Conservation (phyloP, 2,329 filamentous ascomycete species). For the Cladosporium cucumerinum region DNA sequence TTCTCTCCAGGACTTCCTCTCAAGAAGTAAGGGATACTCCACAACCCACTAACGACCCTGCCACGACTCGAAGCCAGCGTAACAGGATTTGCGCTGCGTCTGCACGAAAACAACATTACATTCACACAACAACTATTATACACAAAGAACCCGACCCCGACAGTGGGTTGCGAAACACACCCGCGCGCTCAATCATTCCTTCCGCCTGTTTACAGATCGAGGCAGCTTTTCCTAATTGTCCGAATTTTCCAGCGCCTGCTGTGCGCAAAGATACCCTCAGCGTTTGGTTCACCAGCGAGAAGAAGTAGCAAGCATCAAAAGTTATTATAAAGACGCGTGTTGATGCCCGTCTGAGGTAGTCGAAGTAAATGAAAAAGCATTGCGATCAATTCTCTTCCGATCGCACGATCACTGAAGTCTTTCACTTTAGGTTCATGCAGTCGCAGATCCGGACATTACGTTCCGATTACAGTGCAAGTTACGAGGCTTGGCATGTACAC, state of each 20-base stretch:
- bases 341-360: background rate
- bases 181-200: background rate
- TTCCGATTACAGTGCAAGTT: background rate
- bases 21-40: background rate
- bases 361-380: background rate
- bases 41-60: slow-evolving; percentile 9
- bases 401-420: background rate
- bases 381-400: background rate
- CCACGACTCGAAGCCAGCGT: slow-evolving; percentile 11
- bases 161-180: background rate
- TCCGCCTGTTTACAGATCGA: background rate
- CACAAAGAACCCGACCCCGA: background rate
- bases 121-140: background rate
- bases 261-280: slow-evolving; percentile 11
- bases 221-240: slow-evolving; percentile 5
- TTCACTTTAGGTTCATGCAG: background rate
- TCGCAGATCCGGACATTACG: background rate
- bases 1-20: slow-evolving; percentile 8
- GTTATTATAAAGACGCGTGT: background rate
- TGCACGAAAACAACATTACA: slow-evolving; percentile 3
- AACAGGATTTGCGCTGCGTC: slow-evolving; percentile 12
- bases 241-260: background rate
- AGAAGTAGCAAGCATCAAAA: background rate
- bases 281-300: slow-evolving; percentile 7
- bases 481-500: background rate